These are phyloP conservation scores for Zizania palustris DNA, from an alignment of 202 grass and related monocot genomes.

Conservation along the genomic window DNA sequence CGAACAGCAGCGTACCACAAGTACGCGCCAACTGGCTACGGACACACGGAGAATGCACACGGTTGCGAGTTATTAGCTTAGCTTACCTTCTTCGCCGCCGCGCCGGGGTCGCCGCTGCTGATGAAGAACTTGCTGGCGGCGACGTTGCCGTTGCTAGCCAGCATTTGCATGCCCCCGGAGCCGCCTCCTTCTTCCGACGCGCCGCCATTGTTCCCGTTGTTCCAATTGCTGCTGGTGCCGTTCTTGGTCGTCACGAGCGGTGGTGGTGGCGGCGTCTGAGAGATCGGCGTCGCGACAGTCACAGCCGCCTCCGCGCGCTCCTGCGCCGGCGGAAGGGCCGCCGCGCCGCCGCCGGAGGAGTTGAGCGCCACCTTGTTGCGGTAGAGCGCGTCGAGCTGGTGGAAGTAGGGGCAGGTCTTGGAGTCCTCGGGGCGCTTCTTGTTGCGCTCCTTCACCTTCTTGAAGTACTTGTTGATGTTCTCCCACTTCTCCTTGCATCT, in stretches of 20 bases:
- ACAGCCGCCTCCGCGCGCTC: not conserved
- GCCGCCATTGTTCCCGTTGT: not conserved
- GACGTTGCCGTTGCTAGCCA: slow-evolving; percentile 52
- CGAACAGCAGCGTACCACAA: slow-evolving; percentile 59
- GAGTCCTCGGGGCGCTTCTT: slow-evolving; percentile 93
- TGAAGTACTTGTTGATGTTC: too few species aligned
- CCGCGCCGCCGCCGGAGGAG: not conserved
- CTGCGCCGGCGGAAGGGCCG: not conserved
- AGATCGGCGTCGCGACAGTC: slow-evolving; percentile 51
- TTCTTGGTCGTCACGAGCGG: slow-evolving; percentile 45
- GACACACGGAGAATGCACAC: slow-evolving; percentile 33
- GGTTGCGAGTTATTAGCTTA: not conserved
- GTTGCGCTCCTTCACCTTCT: slow-evolving; percentile 70
- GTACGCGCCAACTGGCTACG: slow-evolving; percentile 51
- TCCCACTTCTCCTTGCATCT: too few species aligned
- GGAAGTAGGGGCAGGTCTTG: slow-evolving; percentile 97
- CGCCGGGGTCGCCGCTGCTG: not conserved
- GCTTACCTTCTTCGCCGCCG: slow-evolving; percentile 63
- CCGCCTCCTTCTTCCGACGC: slow-evolving; percentile 8
- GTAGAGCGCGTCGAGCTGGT: slow-evolving; percentile 93
- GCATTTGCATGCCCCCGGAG: slow-evolving; percentile 49
- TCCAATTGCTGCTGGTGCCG: slow-evolving; percentile 36
- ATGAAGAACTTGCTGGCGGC: slow-evolving; percentile 25
- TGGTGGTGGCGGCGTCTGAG: slow-evolving; percentile 49
- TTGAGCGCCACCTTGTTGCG: slow-evolving; percentile 62